A percentile compares a stretch with the other conserved stretches of the same genome.
phyloP scores from a whole-genome alignment of 495 filamentous ascomycete species.

The Pyrenula massariospora region DNA sequence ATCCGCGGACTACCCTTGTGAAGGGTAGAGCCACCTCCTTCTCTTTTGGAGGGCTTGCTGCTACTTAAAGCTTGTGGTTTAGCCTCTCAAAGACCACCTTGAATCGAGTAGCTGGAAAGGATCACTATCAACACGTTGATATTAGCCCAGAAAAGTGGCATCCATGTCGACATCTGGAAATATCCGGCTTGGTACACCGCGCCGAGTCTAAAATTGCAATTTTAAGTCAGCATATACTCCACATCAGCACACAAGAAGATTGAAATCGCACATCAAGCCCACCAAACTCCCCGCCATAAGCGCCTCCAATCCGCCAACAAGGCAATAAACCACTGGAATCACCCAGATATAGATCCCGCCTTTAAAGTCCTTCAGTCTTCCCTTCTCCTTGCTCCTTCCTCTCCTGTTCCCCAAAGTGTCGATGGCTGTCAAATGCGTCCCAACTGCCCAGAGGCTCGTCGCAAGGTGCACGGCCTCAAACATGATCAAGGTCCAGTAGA shows the following conservation, averaged over 20 bases:
- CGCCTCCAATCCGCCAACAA: conserved; percentile 71
- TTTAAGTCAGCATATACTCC: conserved; percentile 11
- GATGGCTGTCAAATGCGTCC: conserved; percentile 43
- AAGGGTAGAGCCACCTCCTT: too few relatives aligned
- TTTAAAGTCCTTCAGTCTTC: conserved; percentile 15
- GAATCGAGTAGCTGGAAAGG: conserved; percentile 86
- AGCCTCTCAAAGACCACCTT: conserved; percentile 69
- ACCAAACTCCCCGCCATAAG: conserved; percentile 80
- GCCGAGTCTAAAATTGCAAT: conserved; percentile 54
- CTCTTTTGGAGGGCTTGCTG: too few relatives aligned
- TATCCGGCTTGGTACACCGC: conserved; percentile 79
- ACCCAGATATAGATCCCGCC: conserved; percentile 69
- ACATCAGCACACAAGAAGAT: neutral
- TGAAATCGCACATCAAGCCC: conserved; percentile 66
- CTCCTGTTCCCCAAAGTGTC: conserved; percentile 9
- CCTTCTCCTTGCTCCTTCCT: conserved; percentile 27
- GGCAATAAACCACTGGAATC: conserved; percentile 61
- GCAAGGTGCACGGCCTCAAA: conserved; percentile 29
- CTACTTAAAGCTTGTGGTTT: too few relatives aligned
- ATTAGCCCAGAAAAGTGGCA: conserved; percentile 87
- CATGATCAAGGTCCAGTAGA: conserved; percentile 66
- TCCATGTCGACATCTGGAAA: conserved; percentile 95
- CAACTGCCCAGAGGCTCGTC: conserved; percentile 59
- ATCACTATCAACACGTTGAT: conserved; percentile 85
- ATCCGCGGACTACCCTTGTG: too few relatives aligned